Evolutionary conservation across 768 basidiomycete species (phyloP), one percentile per base, ranked within the genome.

Genomic region (Dictyophora rubrovolvata): DNA sequence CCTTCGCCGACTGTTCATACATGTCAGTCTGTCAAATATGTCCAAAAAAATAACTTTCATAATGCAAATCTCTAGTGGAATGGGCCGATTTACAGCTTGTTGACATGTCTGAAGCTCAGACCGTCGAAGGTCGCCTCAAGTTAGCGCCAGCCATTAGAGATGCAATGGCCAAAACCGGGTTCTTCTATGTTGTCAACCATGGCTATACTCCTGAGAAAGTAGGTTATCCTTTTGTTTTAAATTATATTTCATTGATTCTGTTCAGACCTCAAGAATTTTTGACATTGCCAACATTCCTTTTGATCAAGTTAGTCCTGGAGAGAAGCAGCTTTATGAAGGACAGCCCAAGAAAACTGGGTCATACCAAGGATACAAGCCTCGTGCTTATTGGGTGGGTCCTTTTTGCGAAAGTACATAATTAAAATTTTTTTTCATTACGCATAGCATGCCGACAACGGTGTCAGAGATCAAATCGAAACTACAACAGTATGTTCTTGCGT

Each of bases 381-480:
- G 75, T 10, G 72, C 78, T 58, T 78, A 77, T 54, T 84, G 80
- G 80, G 82, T 81, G 62, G 8, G 70, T 64, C 1, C 12, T 9
- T 17, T 5, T 14, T 11, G 23, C 8, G 36, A 35, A 12, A n/a
- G n/a, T 20, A 18, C 17, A n/a, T 11, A 35, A 36, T 33, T 17
- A 35, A 28, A 28, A n/a, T n/a, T 28, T 9, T 21, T 56, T 47
- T 20, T 34, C 36, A 14, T 37, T 17, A 22, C 28, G 42, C 16
- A n/a, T 55, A 86, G 84, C 79, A 81, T 53, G 79, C 86, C 49
- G 81, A 80, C 46, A 76, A 75, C 11, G 85, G 84, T 6, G 79
- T 86, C 22, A 75, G 69, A 17, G 85, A 87, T 64, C 82, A 85
- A 62, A 63, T 85, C 17, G 84, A 86, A 64, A 79, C 54, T 86